Percentiles rank a stretch among this genome's conserved stretches.
Evolutionary conservation across 2,329 filamentous ascomycete species (phyloP).

Genomic region (Trichoderma brevicompactum): DNA sequence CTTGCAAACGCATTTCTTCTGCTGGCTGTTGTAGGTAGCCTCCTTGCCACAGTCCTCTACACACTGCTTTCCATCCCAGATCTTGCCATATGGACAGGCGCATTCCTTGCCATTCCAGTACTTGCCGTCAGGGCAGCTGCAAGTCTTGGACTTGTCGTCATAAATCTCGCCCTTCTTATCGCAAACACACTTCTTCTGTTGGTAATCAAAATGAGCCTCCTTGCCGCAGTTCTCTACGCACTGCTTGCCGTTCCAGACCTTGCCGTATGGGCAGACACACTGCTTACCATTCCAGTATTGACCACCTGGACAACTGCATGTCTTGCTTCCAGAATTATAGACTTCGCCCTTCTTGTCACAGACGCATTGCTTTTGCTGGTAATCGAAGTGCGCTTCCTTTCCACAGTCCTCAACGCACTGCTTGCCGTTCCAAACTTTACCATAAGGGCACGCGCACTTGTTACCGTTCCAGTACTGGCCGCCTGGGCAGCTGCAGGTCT

Average conservation of each 20-base stretch:
- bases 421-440: conserved; percentile 2
- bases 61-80: conserved; percentile 11
- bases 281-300: conserved; percentile 18
- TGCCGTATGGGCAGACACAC: conserved; percentile 5
- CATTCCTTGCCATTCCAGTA: conserved; percentile 16
- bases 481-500: conserved; percentile 9
- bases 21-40: not conserved
- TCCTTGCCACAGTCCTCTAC: conserved; percentile 20
- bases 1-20: conserved; percentile 21
- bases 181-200: conserved; percentile 13
- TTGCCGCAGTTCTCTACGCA: conserved; percentile 25
- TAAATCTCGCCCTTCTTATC: conserved; percentile 17
- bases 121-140: conserved; percentile 21
- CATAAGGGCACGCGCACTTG: conserved; percentile 1
- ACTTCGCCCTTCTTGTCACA: conserved; percentile 14
- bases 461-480: conserved; percentile 6
- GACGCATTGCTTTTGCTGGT: not conserved
- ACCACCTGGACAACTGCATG: conserved; percentile 24
- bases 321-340: conserved; percentile 17
- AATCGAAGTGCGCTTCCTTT: conserved; percentile 12
- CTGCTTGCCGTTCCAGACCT: conserved; percentile 6
- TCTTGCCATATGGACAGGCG: conserved; percentile 11
- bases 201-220: conserved; percentile 4
- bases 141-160: conserved; percentile 19
- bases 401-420: conserved; percentile 7